Evolutionary conservation across 768 basidiomycete species (phyloP).

Genomic region (Solioccasus polychromus): DNA sequence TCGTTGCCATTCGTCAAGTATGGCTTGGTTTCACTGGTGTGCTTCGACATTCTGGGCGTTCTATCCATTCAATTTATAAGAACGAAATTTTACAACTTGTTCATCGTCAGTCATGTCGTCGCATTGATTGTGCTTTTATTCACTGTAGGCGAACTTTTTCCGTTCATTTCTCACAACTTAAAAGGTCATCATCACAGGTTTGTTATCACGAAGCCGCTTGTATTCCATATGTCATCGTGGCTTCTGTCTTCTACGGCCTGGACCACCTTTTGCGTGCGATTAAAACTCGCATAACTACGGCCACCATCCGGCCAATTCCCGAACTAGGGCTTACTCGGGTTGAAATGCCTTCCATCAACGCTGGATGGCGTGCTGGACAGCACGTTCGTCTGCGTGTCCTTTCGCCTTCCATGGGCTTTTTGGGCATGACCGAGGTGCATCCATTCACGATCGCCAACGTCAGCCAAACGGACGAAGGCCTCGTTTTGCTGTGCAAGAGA

Average conservation of each 20-base stretch:
- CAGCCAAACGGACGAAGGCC: conserved; percentile 50
- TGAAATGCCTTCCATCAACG: conserved; percentile 57
- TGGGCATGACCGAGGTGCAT: conserved; percentile 61
- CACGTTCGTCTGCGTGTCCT: conserved; percentile 72
- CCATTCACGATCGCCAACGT: conserved; percentile 82
- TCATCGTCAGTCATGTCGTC: conserved; percentile 59
- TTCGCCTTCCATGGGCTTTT: conserved; percentile 52
- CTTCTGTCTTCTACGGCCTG: conserved; percentile 48
- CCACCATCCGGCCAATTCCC: conserved; percentile 58
- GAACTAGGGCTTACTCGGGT: conserved; percentile 64
- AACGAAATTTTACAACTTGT: conserved; percentile 59
- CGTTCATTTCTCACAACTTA: conserved; percentile 1
- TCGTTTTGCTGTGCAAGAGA: conserved; percentile 67
- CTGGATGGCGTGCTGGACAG: conserved; percentile 83
- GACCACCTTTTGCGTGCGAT: conserved; percentile 60
- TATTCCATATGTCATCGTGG: conserved; percentile 53
- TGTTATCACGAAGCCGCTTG: conserved; percentile 53
- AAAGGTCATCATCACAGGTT: conserved; percentile 21
- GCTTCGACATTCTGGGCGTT: conserved; percentile 53
- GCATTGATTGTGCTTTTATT: conserved; percentile 55
- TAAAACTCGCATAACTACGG: conserved; percentile 64
- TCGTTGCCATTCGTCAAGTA: conserved; percentile 36
- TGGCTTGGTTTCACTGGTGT: conserved; percentile 53
- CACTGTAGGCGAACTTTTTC: conserved; percentile 41
- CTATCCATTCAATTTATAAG: conserved; percentile 61